These are phyloP conservation scores for Arthrobotrys entomopaga DNA, from an alignment of 2,329 filamentous ascomycete genomes.

Conservation along the genomic window DNA sequence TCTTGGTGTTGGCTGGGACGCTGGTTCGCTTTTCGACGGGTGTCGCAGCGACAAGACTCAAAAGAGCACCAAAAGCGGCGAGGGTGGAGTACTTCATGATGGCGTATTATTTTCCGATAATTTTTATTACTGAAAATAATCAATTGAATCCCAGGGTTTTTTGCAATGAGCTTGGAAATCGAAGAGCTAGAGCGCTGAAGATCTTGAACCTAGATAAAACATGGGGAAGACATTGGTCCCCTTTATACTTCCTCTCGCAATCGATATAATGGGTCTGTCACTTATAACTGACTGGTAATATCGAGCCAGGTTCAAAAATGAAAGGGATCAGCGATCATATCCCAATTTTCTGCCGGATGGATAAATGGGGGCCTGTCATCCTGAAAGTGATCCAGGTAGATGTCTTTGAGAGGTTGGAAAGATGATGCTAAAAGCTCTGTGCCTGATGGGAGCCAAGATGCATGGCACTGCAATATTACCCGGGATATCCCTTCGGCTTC, in stretches of 20 bases:
- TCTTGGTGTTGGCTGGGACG: constrained; percentile 45
- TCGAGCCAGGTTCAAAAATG: constrained; percentile 51
- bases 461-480: constrained; percentile 54
- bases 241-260: constrained; percentile 44
- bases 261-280: constrained; percentile 22
- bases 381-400: constrained; percentile 14
- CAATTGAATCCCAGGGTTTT: constrained; percentile 27
- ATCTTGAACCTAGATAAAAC: constrained; percentile 51
- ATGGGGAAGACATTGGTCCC: constrained; percentile 48
- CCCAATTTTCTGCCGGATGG: constrained; percentile 47
- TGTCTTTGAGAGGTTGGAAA: constrained; percentile 3
- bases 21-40: constrained; percentile 48
- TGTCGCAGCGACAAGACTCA: constrained; percentile 45
- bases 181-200: constrained; percentile 42
- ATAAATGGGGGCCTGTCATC: constrained; percentile 41
- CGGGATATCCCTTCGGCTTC: constrained; percentile 31
- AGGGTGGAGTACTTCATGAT: constrained; percentile 54
- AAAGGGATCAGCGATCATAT: constrained; percentile 50
- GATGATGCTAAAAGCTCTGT: constrained; percentile 39
- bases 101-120: constrained; percentile 12
- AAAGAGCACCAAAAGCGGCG: constrained; percentile 32
- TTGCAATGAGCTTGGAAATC: constrained; percentile 13
- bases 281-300: constrained; percentile 11
- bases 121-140: constrained; percentile 13
- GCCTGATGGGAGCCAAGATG: constrained; percentile 20